Evolutionary conservation across 2,329 filamentous ascomycete genomes (phyloP).

Genomic region (Colletotrichum kahawae): DNA sequence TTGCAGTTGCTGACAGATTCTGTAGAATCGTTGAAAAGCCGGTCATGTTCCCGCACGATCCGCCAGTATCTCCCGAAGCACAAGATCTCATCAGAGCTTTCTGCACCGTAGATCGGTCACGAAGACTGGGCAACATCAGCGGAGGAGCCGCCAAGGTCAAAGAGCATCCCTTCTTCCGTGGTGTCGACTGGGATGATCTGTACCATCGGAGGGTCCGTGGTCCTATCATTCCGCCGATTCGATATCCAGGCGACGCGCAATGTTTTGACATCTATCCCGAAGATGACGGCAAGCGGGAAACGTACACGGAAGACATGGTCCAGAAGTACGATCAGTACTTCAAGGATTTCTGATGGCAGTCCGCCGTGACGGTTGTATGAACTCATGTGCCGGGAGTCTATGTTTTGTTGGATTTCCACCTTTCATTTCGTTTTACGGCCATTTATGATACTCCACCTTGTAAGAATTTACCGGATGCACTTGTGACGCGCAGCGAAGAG

Average conservation of each 20-base stretch:
- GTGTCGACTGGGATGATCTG: slow-evolving; percentile 76
- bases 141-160: slow-evolving; percentile 77
- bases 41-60: slow-evolving; percentile 74
- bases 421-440: not conserved
- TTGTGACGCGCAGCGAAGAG: not conserved
- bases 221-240: slow-evolving; percentile 77
- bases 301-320: slow-evolving; percentile 72
- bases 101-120: slow-evolving; percentile 80
- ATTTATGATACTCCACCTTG: slow-evolving; percentile 13
- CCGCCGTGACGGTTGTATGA: not conserved
- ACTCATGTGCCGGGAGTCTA: not conserved
- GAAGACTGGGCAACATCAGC: slow-evolving; percentile 78
- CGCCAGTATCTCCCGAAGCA: slow-evolving; percentile 68
- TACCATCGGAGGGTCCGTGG: slow-evolving; percentile 68
- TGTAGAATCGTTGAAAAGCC: slow-evolving; percentile 80
- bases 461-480: slow-evolving; percentile 2
- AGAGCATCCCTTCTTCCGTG: slow-evolving; percentile 75
- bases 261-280: slow-evolving; percentile 88
- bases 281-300: slow-evolving; percentile 67
- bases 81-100: slow-evolving; percentile 78
- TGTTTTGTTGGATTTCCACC: not conserved
- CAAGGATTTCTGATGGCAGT: slow-evolving; percentile 64
- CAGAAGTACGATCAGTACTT: slow-evolving; percentile 75
- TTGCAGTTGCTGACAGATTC: not conserved
- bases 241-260: slow-evolving; percentile 75